Conservation (phyloP, 352 stramenopile genomes). For the Phytophthora kernoviae region DNA sequence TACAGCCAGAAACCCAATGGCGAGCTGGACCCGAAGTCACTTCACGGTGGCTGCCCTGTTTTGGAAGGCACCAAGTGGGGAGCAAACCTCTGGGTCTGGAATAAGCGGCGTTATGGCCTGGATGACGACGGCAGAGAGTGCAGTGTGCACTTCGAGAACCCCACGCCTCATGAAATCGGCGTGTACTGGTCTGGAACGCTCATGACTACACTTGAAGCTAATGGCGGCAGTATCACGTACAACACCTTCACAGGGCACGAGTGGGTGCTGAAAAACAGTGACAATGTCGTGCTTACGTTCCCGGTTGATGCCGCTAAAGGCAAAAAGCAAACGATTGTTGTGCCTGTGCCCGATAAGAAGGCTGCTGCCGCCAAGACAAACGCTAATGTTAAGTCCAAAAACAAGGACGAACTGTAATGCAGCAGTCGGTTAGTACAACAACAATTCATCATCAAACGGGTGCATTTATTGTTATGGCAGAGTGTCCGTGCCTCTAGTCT, state of each 20-base stretch:
- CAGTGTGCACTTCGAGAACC: constrained; percentile 76
- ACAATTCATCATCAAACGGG: constrained; percentile 14
- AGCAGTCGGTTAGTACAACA: neutral
- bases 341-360: constrained; percentile 34
- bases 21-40: constrained; percentile 81
- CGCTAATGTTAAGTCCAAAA: constrained; percentile 7
- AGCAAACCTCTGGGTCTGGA: constrained; percentile 98
- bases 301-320: constrained; percentile 51
- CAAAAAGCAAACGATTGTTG: constrained; percentile 49
- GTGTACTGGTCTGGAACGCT: constrained; percentile 75
- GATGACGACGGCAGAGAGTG: constrained; percentile 49
- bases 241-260: constrained; percentile 70
- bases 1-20: constrained; percentile 97
- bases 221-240: constrained; percentile 51
- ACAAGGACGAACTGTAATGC: constrained; percentile 57
- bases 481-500: constrained; percentile 8
- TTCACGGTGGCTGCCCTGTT: constrained; percentile 96
- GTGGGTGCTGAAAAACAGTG: constrained; percentile 68
- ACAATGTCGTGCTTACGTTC: constrained; percentile 60
- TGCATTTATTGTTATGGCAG: constrained; percentile 26
- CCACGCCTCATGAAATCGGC: constrained; percentile 48
- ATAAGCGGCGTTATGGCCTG: constrained; percentile 83
- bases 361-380: constrained; percentile 7
- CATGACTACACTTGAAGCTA: constrained; percentile 63
- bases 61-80: constrained; percentile 95